Conservation (phyloP, 2,329 filamentous ascomycete species). For the Arthrobotrys conoides region DNA sequence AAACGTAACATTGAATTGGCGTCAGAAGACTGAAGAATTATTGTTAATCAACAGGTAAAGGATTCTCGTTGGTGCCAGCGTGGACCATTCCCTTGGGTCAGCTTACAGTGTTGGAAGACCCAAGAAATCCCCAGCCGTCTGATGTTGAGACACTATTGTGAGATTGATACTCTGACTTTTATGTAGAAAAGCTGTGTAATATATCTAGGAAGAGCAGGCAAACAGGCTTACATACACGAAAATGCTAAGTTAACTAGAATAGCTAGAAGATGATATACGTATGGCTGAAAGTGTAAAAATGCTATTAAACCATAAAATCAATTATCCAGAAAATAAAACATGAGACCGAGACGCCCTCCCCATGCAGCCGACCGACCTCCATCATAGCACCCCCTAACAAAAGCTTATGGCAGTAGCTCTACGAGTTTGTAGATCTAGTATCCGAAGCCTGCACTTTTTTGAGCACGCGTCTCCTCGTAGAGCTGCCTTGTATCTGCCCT, state of each 20-base stretch:
- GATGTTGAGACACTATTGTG: slow-evolving; percentile 28
- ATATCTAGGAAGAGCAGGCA: not conserved
- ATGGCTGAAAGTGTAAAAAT: not conserved
- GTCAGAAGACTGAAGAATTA: slow-evolving; percentile 8
- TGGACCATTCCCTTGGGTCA: slow-evolving; percentile 35
- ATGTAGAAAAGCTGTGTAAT: not conserved
- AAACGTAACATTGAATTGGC: not conserved
- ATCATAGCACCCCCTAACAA: slow-evolving; percentile 6
- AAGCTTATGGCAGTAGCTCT: slow-evolving; percentile 9
- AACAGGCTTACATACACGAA: slow-evolving; percentile 12
- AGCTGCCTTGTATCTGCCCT: slow-evolving; percentile 8
- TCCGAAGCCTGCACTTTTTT: slow-evolving; percentile 39
- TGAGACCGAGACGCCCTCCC: slow-evolving; percentile 37
- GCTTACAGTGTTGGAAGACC: slow-evolving; percentile 28
- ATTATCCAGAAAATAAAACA: slow-evolving; percentile 21
- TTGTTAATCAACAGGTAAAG: slow-evolving; percentile 18
- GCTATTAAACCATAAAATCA: slow-evolving; percentile 32
- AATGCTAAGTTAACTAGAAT: slow-evolving; percentile 31
- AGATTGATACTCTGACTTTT: slow-evolving; percentile 10
- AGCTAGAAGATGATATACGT: slow-evolving; percentile 36
- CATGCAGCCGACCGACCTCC: slow-evolving; percentile 44
- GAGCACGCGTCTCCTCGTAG: slow-evolving; percentile 13
- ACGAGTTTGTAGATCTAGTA: slow-evolving; percentile 20
- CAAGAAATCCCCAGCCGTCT: slow-evolving; percentile 19
- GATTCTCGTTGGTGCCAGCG: slow-evolving; percentile 25